Evolutionary conservation across 495 filamentous ascomycete species (phyloP).

Genomic region (Stereocaulon alpinum): DNA sequence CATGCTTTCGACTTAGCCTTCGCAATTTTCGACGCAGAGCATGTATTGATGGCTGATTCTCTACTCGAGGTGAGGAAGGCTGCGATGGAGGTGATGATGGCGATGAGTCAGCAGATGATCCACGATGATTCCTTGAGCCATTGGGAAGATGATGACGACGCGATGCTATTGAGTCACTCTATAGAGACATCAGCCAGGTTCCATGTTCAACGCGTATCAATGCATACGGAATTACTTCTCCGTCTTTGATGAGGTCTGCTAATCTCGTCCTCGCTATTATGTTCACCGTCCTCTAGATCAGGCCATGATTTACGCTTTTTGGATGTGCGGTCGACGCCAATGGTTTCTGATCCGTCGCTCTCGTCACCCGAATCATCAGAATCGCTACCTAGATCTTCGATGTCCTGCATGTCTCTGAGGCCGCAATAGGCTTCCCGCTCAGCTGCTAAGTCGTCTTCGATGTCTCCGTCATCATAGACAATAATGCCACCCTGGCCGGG

Average conservation of each 20-base stretch:
- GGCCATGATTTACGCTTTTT: conserved; percentile 83
- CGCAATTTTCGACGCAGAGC: conserved; percentile 62
- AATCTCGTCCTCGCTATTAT: conserved; percentile 54
- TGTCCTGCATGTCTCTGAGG: conserved; percentile 78
- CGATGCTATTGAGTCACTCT: conserved; percentile 52
- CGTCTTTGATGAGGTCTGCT: conserved; percentile 65
- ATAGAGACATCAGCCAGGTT: background rate
- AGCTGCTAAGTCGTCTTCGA: conserved; percentile 67
- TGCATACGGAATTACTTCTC: conserved; percentile 74
- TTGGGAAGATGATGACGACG: conserved; percentile 34
- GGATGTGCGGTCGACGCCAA: conserved; percentile 21
- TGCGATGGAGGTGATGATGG: conserved; percentile 40
- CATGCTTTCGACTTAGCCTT: conserved; percentile 64
- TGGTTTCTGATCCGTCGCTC: conserved; percentile 25
- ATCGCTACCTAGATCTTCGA: conserved; percentile 60
- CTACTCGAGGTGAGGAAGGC: conserved; percentile 46
- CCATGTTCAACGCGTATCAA: background rate
- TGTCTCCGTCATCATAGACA: conserved; percentile 93
- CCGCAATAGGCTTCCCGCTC: conserved; percentile 76
- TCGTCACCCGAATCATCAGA: conserved; percentile 33
- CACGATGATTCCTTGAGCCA: conserved; percentile 18
- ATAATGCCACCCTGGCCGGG: conserved; percentile 75
- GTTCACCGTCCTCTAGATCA: conserved; percentile 56
- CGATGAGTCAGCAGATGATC: conserved; percentile 27
- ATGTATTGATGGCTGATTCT: conserved; percentile 52